These are phyloP conservation scores for Dunaliella primolecta DNA, from an alignment of 139 green algal genomes.

Conservation along the genomic window DNA sequence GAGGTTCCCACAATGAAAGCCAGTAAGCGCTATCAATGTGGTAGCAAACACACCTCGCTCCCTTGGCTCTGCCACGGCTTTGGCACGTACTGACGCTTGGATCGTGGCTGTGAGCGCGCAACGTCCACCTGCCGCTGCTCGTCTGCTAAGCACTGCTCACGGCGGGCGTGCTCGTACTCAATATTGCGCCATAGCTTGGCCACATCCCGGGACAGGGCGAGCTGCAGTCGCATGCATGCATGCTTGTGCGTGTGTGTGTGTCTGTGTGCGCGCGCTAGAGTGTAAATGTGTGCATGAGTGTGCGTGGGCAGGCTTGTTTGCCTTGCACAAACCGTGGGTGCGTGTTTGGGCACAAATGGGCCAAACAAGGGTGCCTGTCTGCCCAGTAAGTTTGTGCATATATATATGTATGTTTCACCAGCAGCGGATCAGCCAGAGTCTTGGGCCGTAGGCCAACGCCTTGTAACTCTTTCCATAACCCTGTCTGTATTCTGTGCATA, in stretches of 20 bases:
- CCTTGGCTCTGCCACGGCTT: constrained; percentile 42
- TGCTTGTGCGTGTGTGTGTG: neutral
- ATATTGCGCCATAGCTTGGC: constrained; percentile 27
- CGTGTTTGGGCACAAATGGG: too few relatives aligned
- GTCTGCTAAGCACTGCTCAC: constrained; percentile 22
- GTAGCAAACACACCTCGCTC: constrained; percentile 35
- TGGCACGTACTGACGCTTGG: constrained; percentile 27
- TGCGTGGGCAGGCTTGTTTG: neutral
- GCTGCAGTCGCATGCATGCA: neutral
- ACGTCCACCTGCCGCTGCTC: constrained; percentile 28
- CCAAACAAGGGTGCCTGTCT: too few relatives aligned
- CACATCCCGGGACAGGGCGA: constrained; percentile 13
- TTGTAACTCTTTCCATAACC: too few relatives aligned
- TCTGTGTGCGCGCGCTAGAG: neutral
- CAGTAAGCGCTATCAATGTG: too few relatives aligned
- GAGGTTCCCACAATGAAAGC: too few relatives aligned
- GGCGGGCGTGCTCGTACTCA: constrained; percentile 20
- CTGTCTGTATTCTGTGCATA: too few relatives aligned
- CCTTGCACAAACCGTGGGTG: too few relatives aligned
- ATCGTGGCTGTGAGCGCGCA: constrained; percentile 37
- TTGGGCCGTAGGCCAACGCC: too few relatives aligned
- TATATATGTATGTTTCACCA: too few relatives aligned
- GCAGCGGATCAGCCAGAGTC: too few relatives aligned
- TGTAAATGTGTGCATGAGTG: neutral
- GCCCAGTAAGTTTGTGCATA: too few relatives aligned